Percentiles rank a stretch among this genome's conserved stretches.
These are phyloP conservation scores for Prunus mongolica DNA, from an alignment of 306 rosid genomes.

Conservation along the genomic window DNA sequence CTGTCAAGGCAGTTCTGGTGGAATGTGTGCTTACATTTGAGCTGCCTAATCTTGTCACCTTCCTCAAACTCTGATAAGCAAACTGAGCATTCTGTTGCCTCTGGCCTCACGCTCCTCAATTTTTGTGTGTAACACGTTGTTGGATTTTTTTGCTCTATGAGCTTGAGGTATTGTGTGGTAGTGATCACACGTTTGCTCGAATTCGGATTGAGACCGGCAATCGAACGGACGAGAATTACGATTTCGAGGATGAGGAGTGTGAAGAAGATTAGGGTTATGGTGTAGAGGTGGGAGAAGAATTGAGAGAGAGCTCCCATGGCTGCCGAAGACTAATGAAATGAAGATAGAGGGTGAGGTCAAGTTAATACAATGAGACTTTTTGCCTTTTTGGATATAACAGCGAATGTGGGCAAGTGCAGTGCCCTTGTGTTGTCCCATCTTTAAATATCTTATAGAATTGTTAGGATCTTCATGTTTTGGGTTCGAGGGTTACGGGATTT, in stretches of 20 bases:
- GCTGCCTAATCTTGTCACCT: constrained; percentile 62
- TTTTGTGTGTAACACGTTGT: constrained; percentile 32
- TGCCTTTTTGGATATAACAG: neutral
- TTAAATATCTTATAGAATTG: neutral
- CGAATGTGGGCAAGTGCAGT: neutral
- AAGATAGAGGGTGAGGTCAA: neutral
- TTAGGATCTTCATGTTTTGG: neutral
- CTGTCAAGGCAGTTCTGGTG: constrained; percentile 77
- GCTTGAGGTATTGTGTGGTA: constrained; percentile 57
- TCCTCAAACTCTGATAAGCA: constrained; percentile 76
- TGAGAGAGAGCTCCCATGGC: constrained; percentile 61
- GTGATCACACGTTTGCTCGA: constrained; percentile 44
- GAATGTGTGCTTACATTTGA: constrained; percentile 73
- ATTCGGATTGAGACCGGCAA: constrained; percentile 35
- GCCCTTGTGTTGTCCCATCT: neutral
- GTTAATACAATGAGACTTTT: neutral
- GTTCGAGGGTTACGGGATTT: too few species aligned
- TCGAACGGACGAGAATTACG: constrained; percentile 27
- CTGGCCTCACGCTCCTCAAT: neutral
- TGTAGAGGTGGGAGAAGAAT: constrained; percentile 51
- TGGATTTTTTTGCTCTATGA: constrained; percentile 72
- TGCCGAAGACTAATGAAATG: neutral
- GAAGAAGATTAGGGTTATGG: constrained; percentile 48
- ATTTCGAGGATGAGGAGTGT: constrained; percentile 55
- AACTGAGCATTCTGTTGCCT: constrained; percentile 55